These are phyloP conservation scores for Fraxinus ornus DNA, from an alignment of 305 asterid genomes.

Conservation along the genomic window DNA sequence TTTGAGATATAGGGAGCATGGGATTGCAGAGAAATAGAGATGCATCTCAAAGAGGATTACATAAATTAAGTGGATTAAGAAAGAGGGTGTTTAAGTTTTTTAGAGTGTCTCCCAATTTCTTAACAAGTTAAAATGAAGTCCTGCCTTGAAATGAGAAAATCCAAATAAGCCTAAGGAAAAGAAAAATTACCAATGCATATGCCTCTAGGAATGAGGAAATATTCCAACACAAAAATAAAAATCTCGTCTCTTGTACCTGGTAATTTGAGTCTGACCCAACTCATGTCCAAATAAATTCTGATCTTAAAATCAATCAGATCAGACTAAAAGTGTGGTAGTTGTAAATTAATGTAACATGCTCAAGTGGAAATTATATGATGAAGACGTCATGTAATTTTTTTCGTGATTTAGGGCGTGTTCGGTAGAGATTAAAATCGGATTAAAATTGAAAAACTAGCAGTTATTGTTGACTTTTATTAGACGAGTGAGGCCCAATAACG, in stretches of 20 bases:
- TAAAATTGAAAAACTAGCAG: too few relatives aligned
- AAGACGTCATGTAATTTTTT: background rate
- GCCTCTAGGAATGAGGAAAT: slow-evolving; percentile 14
- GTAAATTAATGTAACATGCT: background rate
- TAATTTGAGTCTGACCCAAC: background rate
- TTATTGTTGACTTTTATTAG: too few relatives aligned
- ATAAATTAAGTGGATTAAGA: background rate
- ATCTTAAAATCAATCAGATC: background rate
- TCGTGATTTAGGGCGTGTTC: background rate
- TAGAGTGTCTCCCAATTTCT: background rate
- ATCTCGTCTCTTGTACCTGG: background rate
- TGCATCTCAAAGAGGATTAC: background rate
- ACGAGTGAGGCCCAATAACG: too few relatives aligned
- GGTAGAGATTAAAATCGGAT: too few relatives aligned
- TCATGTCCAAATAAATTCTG: background rate
- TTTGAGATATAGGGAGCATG: background rate
- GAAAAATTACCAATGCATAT: slow-evolving; percentile 3
- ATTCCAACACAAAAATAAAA: background rate
- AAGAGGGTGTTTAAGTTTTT: background rate
- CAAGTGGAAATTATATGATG: background rate
- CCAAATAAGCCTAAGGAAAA: background rate
- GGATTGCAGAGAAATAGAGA: background rate
- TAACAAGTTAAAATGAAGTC: background rate
- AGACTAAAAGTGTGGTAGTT: background rate
- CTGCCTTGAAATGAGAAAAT: background rate